Evolutionary conservation across 2,329 filamentous ascomycete genomes (phyloP).

Genomic region (Talaromyces sp.): DNA sequence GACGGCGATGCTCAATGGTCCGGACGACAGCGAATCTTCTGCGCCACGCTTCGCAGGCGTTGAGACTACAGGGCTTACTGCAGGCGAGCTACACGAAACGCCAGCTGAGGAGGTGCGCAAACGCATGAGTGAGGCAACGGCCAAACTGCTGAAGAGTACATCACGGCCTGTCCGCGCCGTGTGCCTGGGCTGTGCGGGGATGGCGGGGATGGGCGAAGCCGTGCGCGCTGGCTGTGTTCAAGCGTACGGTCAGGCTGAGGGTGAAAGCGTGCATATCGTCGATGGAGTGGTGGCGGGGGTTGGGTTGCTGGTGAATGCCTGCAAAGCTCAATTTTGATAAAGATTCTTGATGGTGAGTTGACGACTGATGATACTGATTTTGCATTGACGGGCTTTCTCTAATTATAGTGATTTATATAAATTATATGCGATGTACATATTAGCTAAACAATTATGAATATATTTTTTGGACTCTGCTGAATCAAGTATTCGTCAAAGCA

Average conservation of each 20-base stretch:
- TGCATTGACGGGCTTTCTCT: background rate
- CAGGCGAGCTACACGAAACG: conserved; percentile 69
- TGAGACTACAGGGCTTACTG: conserved; percentile 72
- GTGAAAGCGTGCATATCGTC: conserved; percentile 60
- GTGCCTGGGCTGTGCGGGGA: conserved; percentile 83
- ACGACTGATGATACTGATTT: background rate
- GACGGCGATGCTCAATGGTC: conserved; percentile 53
- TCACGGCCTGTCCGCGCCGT: conserved; percentile 56
- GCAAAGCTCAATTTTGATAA: conserved; percentile 30
- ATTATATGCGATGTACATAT: background rate
- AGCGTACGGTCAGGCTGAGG: conserved; percentile 55
- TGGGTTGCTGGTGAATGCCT: conserved; percentile 29
- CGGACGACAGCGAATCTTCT: conserved; percentile 16
- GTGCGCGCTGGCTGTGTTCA: conserved; percentile 65
- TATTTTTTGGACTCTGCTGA: background rate
- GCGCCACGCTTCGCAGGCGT: conserved; percentile 66
- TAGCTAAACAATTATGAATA: background rate
- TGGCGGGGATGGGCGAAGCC: conserved; percentile 76
- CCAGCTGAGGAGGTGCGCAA: conserved; percentile 57
- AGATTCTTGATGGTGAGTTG: background rate
- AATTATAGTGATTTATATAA: background rate
- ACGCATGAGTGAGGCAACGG: conserved; percentile 65
- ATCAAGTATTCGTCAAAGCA: too few species aligned
- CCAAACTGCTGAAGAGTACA: conserved; percentile 52
- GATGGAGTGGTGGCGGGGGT: conserved; percentile 55